Evolutionary conservation across 73 alveolate genomes (phyloP), one percentile per base, ranked within the genome.

Genomic region (Stentor roeselii): DNA sequence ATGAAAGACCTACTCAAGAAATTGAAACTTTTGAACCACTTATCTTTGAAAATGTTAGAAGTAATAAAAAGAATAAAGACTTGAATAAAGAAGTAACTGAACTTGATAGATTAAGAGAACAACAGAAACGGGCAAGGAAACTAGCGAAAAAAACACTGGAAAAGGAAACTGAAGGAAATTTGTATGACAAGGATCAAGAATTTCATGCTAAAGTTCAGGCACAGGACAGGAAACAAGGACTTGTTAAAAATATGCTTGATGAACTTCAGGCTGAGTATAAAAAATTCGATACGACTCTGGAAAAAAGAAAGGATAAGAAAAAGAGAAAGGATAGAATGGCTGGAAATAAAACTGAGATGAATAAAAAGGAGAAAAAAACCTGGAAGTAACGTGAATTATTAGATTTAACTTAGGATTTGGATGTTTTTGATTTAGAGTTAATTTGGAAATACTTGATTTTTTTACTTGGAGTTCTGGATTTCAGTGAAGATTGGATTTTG

Each of bases 211-310:
- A 40, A 30, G 42, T 27, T 36, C 50, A 67, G 34, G 80, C 27
- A 67, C 21, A 67, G 34, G 41, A n/a, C 11, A n/a, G 14, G 14
- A 67, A 67, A 34, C 80, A 67, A 34, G 34, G 34, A 36, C 11
- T 21, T 14, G 80, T 67, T 32, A 67, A 32, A 32, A 21, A 21
- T 21, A 67, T 67, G 80, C 41, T 67, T 0, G 80, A 67, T 32
- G 80, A 67, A 2, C n/a, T 67, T 15, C 80, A 67, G 37, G 41
- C 50, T 67, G 80, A 67, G 37, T 67, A 67, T 32, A 67, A 67
- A 67, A n/a, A 34, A 27, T 32, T 67, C 34, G 27, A 34, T 11
- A 67, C 80, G 11, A 67, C 80, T 27, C 21, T 21, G n/a, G 80
- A 67, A 2, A 21, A 21, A 21, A 67, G 34, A 34, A 67, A 67